Evolutionary conservation across 129 eudicot species (phyloP).

Genomic region (Chrysanthemum lavandulifolium): DNA sequence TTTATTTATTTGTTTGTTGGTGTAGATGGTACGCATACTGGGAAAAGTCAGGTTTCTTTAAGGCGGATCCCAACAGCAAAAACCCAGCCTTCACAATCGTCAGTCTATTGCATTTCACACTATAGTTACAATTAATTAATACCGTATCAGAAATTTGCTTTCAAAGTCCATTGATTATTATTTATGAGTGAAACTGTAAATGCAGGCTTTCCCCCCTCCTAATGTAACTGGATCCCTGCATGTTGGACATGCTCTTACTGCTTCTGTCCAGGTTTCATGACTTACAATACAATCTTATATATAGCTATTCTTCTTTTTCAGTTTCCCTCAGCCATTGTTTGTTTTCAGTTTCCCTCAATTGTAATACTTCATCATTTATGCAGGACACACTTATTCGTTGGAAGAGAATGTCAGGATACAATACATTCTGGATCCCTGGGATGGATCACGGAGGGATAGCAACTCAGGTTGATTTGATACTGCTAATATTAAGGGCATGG

Average conservation of each 20-base stretch:
- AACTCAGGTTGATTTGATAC: slow-evolving; percentile 62
- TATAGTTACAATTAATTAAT: too few species aligned
- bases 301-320: too few species aligned
- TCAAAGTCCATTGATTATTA: background rate
- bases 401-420: slow-evolving; percentile 95
- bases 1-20: slow-evolving; percentile 5
- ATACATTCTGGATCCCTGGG: slow-evolving; percentile 96
- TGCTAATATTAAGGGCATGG: background rate
- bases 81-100: too few species aligned
- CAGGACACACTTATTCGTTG: slow-evolving; percentile 40
- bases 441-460: slow-evolving; percentile 99
- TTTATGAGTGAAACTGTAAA: slow-evolving; percentile 2
- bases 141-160: background rate
- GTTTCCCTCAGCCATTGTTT: background rate
- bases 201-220: slow-evolving; percentile 96
- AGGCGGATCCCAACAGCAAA: slow-evolving; percentile 37
- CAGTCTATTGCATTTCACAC: too few species aligned
- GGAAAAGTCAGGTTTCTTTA: slow-evolving; percentile 83
- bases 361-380: background rate
- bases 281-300: background rate
- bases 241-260: slow-evolving; percentile 94
- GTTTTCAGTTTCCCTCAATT: background rate
- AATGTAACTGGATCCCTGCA: slow-evolving; percentile 97
- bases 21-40: slow-evolving; percentile 95
- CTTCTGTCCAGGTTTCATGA: slow-evolving; percentile 71